phyloP scores from a whole-genome alignment of 345 rosid species.

The Cardamine occulta region DNA sequence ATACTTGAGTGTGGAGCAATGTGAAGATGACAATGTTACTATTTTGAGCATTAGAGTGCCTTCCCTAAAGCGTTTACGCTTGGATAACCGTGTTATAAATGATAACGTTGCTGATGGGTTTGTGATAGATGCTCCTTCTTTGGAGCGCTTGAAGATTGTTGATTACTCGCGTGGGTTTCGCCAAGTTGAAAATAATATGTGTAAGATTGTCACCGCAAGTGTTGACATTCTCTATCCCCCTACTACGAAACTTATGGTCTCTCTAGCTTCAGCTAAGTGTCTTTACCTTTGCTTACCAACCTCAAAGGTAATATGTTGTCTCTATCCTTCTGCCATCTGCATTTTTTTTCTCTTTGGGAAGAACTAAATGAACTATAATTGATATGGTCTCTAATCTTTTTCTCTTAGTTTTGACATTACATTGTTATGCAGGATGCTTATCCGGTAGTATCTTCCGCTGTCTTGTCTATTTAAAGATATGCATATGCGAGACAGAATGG shows the following conservation, averaged over 20 bases:
- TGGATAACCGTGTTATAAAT: no score
- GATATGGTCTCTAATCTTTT: no score
- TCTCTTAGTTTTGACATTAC: no score
- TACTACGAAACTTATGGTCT: neutral
- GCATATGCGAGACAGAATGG: conserved; percentile 14
- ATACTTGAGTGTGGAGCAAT: no score
- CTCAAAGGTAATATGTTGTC: conserved; percentile 3
- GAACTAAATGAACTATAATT: no score
- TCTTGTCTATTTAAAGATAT: neutral
- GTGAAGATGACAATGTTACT: no score
- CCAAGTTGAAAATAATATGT: neutral
- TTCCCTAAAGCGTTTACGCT: no score
- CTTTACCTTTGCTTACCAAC: neutral
- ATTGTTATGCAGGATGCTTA: no score
- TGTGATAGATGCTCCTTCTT: conserved; percentile 11
- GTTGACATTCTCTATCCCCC: neutral
- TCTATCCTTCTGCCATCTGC: neutral
- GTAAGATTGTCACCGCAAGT: neutral
- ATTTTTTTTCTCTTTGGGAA: neutral
- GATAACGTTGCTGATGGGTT: neutral
- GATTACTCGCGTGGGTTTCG: no score
- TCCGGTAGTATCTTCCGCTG: neutral
- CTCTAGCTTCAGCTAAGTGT: neutral
- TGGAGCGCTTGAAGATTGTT: neutral
- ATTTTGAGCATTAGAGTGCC: no score